phyloP scores from a whole-genome alignment of 169 alveolate species.

The Cryptosporidium meleagridis region DNA sequence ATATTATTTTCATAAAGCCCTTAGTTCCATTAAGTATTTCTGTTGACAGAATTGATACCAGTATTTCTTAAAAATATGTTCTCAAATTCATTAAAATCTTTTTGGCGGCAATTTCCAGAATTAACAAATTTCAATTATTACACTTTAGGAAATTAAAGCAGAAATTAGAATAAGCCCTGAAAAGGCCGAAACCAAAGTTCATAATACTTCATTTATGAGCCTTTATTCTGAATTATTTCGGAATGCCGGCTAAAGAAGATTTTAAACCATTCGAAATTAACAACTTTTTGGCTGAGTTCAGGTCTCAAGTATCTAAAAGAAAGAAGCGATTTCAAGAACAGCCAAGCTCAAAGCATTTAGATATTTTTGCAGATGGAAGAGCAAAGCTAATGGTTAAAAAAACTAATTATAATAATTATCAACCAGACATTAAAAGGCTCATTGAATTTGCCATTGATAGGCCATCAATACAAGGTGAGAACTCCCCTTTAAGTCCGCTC shows the following conservation, averaged over 20 bases:
- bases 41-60: neutral
- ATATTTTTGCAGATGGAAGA: conserved; percentile 65
- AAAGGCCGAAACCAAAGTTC: neutral
- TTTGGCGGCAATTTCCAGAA: neutral
- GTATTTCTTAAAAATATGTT: neutral
- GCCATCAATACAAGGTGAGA: conserved; percentile 21
- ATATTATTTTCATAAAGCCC: too few relatives aligned
- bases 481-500: conserved; percentile 56
- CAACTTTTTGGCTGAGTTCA: conserved; percentile 20
- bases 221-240: neutral
- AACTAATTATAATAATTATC: neutral
- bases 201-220: neutral
- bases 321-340: conserved; percentile 36
- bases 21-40: neutral
- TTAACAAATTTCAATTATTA: neutral
- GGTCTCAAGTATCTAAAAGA: conserved; percentile 31
- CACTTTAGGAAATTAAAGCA: neutral
- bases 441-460: conserved; percentile 24
- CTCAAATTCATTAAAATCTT: neutral
- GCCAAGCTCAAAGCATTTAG: conserved; percentile 13
- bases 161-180: neutral
- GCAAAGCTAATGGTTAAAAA: conserved; percentile 24
- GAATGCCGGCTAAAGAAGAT: conserved; percentile 8
- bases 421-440: conserved; percentile 31
- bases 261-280: conserved; percentile 18